Conservation (phyloP, 2,329 filamentous ascomycete genomes). For the Aspergillus pseudoglaucus region DNA sequence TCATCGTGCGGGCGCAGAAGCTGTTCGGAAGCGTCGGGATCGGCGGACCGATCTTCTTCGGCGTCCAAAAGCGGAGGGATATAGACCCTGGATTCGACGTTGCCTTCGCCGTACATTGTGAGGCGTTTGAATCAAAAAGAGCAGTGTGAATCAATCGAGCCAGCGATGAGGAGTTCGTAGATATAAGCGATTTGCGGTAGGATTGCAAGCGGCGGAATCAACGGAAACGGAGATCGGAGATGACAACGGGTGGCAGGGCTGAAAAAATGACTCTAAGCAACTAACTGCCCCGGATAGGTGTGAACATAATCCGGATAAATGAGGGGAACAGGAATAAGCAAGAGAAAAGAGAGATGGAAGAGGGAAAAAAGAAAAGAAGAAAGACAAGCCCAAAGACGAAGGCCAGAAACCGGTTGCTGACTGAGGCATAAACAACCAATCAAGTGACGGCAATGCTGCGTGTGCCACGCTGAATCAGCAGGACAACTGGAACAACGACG, state of each 20-base stretch:
- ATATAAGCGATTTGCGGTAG: neutral
- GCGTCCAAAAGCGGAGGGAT: constrained; percentile 26
- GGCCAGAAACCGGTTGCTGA: neutral
- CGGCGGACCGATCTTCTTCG: constrained; percentile 26
- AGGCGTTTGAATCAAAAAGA: neutral
- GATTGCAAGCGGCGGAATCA: neutral
- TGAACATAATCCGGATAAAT: neutral
- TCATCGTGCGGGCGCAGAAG: constrained; percentile 23
- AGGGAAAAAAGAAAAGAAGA: neutral
- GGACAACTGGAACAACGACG: neutral
- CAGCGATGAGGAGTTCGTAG: constrained; percentile 3
- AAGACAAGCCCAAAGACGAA: neutral
- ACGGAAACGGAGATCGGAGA: neutral
- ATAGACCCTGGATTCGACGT: constrained; percentile 27
- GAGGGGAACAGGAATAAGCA: neutral
- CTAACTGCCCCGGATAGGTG: neutral
- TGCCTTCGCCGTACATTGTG: constrained; percentile 26
- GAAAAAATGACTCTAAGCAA: neutral
- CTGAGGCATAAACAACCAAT: neutral
- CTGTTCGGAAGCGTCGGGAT: constrained; percentile 31
- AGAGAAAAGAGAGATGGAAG: neutral
- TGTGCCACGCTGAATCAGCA: neutral
- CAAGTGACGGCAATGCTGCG: neutral
- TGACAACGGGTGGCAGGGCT: neutral
- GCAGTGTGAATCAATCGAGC: constrained; percentile 3